Base-by-base conservation (phyloP, 2,329 filamentous ascomycete species). In the Colletotrichum plurivorum region DNA sequence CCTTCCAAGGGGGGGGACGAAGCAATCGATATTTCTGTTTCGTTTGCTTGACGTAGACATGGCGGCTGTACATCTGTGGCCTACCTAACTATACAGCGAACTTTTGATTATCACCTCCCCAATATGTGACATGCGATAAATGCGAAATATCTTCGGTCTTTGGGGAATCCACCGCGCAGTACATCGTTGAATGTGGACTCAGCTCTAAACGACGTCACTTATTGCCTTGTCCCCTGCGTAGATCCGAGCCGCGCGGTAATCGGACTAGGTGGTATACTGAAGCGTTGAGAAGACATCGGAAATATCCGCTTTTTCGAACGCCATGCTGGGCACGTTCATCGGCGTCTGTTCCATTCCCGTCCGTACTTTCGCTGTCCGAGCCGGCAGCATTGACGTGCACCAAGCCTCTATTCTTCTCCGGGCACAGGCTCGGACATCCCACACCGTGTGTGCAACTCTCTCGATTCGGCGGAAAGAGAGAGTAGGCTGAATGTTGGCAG, bases 161-260 rank as follows among this genome's bases (percentile, higher is more conserved):
- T 41, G 39, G 2, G 39, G 6, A 41, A 41, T 10, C 10, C 39
- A 25, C 5, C 22, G 22, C 22, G 3, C 22, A 25, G 22, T 25
- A 4, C 22, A 5, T 25, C 22, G 4, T 25, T 25, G 22, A 73
- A n/a, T 75, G 74, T 31, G n/a, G 25, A 55, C 36, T n/a, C 8
- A 8, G 31, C 10, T 10, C 31, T 22, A 12, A 45, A 16, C 7
- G 52, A 64, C 20, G 39, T 57, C 54, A 67, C 61, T 49, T 81
- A 80, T 71, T 81, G 75, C 60, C 78, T 79, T 68, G 83, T 83
- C 68, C 78, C 78, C 59, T 82, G 79, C 71, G 84, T 92, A 48
- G 90, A 90, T 22, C 85, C 87, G 2, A 90, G 90, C 15, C 86
- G 89, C 72, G 90, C 88, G 0, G 90, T 85, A 20, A 89, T 92